Base-by-base conservation (phyloP, 768 basidiomycete genomes). In the Pleurotus ostreatus region DNA sequence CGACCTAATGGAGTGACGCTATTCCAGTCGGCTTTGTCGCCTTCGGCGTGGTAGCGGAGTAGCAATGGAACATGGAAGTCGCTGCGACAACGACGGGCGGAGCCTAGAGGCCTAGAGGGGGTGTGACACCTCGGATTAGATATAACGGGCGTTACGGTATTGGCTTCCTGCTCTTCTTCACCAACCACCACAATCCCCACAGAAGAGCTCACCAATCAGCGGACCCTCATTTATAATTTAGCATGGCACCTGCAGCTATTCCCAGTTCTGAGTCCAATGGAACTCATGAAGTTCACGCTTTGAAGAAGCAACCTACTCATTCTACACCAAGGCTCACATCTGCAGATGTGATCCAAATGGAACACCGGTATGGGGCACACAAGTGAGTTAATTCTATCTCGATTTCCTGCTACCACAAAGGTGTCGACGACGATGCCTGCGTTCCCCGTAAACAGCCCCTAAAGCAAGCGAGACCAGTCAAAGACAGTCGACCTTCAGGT, bases 291-390 rank as follows among this genome's bases (percentile, higher is more conserved):
- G 51, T 47, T 49, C 41, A 43, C 39, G 55, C 55, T 48, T 13
- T 60, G 41, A 63, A 63, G 49, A 49, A 59, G 23, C 49, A 53
- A 5, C 25, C 47, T 44, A 39, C 25, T 34, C 55, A 51, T 47
- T 47, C 43, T 46, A 47, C 54, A 15, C 26, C 48, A 13, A 72
- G 71, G 60, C 55, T 85, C 20, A 75, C 80, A 9, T 87, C 88
- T n/a, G 78, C 79, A 45, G 80, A 88, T 40, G 79, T 94, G 45
- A 90, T 98, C 61, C 75, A 77, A 45, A 78, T 94, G 61, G 94
- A 98, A 70, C 82, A 92, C 62, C 79, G 88, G 65, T 79, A 87
- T 64, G 86, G 87, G 26, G 92, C 92, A 54, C 92, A 94, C 79
- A 94, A 94, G 93, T 94, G 71, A 80, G 88, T 80, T 46, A 47